Conservation (phyloP, 2,329 filamentous ascomycete species). For the Gnomoniopsis smithogilvyi region DNA sequence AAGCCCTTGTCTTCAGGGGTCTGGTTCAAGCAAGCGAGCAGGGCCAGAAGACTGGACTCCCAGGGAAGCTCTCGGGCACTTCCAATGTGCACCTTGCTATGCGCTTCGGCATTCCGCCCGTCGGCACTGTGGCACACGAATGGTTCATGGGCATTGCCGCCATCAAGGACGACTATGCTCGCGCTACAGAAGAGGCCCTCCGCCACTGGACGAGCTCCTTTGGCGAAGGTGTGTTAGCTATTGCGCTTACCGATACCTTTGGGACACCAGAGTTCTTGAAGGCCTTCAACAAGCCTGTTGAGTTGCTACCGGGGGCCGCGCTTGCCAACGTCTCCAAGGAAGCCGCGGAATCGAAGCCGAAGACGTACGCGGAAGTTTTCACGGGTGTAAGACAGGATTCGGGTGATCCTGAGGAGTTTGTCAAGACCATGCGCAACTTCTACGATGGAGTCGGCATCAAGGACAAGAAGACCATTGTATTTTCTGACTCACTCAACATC, state of each 20-base stretch:
- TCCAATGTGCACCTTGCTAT: slow-evolving; percentile 98
- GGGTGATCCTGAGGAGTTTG: slow-evolving; percentile 77
- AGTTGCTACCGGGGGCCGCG: slow-evolving; percentile 38
- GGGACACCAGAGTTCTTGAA: slow-evolving; percentile 86
- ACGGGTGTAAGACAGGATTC: slow-evolving; percentile 86
- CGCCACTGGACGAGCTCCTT: slow-evolving; percentile 90
- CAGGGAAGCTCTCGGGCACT: slow-evolving; percentile 78
- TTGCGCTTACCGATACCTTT: slow-evolving; percentile 95
- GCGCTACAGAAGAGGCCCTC: slow-evolving; percentile 80
- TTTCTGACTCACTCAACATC: slow-evolving; percentile 92
- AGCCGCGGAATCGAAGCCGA: slow-evolving; percentile 38
- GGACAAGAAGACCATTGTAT: slow-evolving; percentile 85
- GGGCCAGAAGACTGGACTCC: slow-evolving; percentile 58
- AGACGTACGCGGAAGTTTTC: slow-evolving; percentile 79
- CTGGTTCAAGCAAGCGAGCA: slow-evolving; percentile 76
- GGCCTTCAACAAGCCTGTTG: slow-evolving; percentile 69
- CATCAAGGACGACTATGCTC: slow-evolving; percentile 79
- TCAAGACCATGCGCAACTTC: slow-evolving; percentile 75
- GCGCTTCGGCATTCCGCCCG: slow-evolving; percentile 78
- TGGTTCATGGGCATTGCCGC: slow-evolving; percentile 99
- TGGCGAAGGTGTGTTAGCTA: slow-evolving; percentile 76
- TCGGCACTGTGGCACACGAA: slow-evolving; percentile 91
- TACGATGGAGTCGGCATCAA: slow-evolving; percentile 74
- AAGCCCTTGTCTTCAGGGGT: slow-evolving; percentile 86
- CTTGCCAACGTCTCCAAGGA: slow-evolving; percentile 24